Evolutionary conservation across 2,329 filamentous ascomycete genomes (phyloP), one percentile per base, ranked within the genome.

Genomic region (Fusarium subtropicale): DNA sequence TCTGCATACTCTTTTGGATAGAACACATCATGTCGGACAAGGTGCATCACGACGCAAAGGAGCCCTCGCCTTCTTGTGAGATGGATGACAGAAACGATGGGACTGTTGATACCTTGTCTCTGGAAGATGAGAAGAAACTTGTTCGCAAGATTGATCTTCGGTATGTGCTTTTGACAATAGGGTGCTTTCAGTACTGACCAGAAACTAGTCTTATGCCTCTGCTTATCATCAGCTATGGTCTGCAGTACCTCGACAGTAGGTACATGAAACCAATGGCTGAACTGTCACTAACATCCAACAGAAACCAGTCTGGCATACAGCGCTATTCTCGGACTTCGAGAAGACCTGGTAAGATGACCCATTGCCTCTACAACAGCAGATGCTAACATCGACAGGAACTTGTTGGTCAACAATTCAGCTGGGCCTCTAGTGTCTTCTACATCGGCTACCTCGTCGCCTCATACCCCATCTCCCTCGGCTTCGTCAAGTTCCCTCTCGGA

Each of bases 241-340:
- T 63, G 9, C 60, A 63, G 15, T 63, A 63, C 7, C n/a, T 63
- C 5, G 60, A 63, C 1, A 62, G 60, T 62, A n/a, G 2, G 60
- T 41, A 6, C 11, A 3, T 6, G 0, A 2, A 2, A 12, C 0
- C 12, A 2, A n/a, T 12, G 16, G 3, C 3, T 13, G 0, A 3
- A 1, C 12, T 1, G 7, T 1, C 12, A n/a, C 16, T 63, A 31
- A 63, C 28, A 4, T 7, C 7, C 2, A 12, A 28, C 7, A 63
- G 60, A 63, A n/a, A 63, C 60, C 0, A 62, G 60, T 33, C 12
- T 63, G n/a, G 47, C 60, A 22, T 63, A 63, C 31, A 62, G 60
- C 10, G 60, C 60, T 18, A 63, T 63, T 7, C 34, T 63, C 0
- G 60, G 57, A 9, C 41, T 63, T 1, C 36, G 57, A 47, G 57